A percentile compares a stretch with the other conserved stretches of the same genome.
Evolutionary conservation across 805 yeast species (phyloP).

Genomic region (Jamesozyma rosinii): DNA sequence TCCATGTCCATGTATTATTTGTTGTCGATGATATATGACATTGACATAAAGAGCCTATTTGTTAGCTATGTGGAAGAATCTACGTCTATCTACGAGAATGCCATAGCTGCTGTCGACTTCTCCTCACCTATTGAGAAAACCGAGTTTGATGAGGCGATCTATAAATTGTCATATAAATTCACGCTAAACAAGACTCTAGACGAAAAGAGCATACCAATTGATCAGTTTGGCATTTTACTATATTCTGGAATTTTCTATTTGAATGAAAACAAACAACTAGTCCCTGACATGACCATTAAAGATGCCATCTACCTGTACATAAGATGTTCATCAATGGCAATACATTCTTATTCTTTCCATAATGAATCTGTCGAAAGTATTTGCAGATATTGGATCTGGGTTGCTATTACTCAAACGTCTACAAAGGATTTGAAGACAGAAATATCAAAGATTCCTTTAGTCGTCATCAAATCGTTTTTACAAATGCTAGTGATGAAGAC

Average conservation of each 20-base stretch:
- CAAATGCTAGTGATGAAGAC: slow-evolving; percentile 36
- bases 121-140: slow-evolving; percentile 27
- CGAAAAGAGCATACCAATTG: slow-evolving; percentile 22
- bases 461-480: slow-evolving; percentile 32
- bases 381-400: slow-evolving; percentile 32
- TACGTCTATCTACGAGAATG: slow-evolving; percentile 33
- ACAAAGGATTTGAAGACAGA: slow-evolving; percentile 12
- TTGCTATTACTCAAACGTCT: slow-evolving; percentile 18
- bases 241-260: slow-evolving; percentile 17
- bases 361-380: slow-evolving; percentile 24
- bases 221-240: slow-evolving; percentile 30
- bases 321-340: slow-evolving; percentile 35
- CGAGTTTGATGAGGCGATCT: slow-evolving; percentile 23
- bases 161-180: slow-evolving; percentile 33
- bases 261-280: slow-evolving; percentile 11
- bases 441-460: slow-evolving; percentile 22
- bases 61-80: slow-evolving; percentile 31
- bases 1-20: slow-evolving; percentile 33
- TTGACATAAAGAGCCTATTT: slow-evolving; percentile 41
- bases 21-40: slow-evolving; percentile 53
- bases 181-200: slow-evolving; percentile 25
- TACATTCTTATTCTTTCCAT: slow-evolving; percentile 21
- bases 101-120: slow-evolving; percentile 18
- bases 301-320: slow-evolving; percentile 34
- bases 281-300: slow-evolving; percentile 10